Base-by-base conservation (phyloP, 805 yeast species). In the Spathaspora arborariae region DNA sequence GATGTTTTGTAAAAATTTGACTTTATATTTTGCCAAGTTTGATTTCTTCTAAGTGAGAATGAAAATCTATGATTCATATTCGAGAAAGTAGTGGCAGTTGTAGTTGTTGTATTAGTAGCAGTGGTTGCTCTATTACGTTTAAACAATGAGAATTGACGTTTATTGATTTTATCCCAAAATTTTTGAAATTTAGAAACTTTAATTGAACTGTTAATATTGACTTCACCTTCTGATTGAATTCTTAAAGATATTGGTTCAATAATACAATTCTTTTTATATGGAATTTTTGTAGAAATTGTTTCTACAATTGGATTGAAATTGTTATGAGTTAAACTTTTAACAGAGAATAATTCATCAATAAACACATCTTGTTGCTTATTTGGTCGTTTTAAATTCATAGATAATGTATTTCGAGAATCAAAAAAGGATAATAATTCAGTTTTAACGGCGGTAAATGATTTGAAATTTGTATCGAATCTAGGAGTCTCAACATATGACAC, bases 171-270 rank as follows among this genome's bases (percentile, higher is more conserved):
- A 16, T 19, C 10, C 13, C 18, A 10, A 19, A 36, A 36, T 11
- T 15, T 9, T 8, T 36, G 39, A 19, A 62, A 49, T 19, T 49
- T 48, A 4, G 57, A 56, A 41, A 54, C 50, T 35, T 53, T 41
- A 15, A 34, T 15, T 9, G 20, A 37, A 11, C 38, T 35, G 30
- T 44, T 24, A 20, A 39, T 27, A 18, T 50, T 44, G 10, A 45
- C 9, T 11, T 24, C 35, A 15, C 16, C 8, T 6, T 24, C 38
- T 18, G n/a, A 19, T 30, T 16, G 44, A 27, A 30, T 7, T 30
- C 16, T 7, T 27, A 9, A 4, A 7, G 8, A 16, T 8, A 13
- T 3, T 8, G 16, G 18, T 30, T 30, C 35, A 30, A 30, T 16
- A 30, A 16, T 30, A 7, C 35, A 30, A 30, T 30, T 30, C n/a